A percentile compares a stretch with the other conserved stretches of the same genome.
Evolutionary conservation across 345 rosid species (phyloP).

Genomic region (Eucalyptus sp.): DNA sequence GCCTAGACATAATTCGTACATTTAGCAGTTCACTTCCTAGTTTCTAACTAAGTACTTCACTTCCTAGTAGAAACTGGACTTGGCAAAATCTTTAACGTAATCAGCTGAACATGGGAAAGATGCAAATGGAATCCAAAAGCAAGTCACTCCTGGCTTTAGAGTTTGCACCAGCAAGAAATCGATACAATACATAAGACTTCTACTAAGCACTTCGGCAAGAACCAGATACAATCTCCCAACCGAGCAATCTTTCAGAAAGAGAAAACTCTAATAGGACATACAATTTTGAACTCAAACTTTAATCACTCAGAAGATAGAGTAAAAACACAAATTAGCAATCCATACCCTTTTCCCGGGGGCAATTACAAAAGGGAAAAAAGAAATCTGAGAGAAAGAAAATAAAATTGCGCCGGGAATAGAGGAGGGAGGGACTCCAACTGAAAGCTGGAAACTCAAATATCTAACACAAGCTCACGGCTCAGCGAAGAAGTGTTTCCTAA

Average conservation of each 20-base stretch:
- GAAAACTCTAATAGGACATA: not conserved
- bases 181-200: not conserved
- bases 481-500: not conserved
- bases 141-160: not conserved
- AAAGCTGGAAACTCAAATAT: not conserved
- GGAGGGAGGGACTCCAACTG: not conserved
- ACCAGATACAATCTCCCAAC: not conserved
- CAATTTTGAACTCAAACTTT: not conserved
- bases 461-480: not conserved
- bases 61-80: not conserved
- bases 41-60: not conserved
- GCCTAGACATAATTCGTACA: not conserved
- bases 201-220: not conserved
- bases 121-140: not conserved
- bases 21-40: not conserved
- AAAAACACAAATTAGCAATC: not conserved
- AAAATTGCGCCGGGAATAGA: not conserved
- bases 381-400: not conserved
- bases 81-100: not conserved
- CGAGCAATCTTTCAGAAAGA: not conserved
- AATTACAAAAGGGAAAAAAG: not conserved
- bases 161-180: not conserved
- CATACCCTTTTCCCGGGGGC: not conserved
- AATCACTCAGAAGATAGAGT: not conserved
- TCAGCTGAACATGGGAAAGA: not conserved